These are phyloP conservation scores for Drechslerella stenobrocha DNA, from an alignment of 2,329 filamentous ascomycete genomes.

Conservation along the genomic window DNA sequence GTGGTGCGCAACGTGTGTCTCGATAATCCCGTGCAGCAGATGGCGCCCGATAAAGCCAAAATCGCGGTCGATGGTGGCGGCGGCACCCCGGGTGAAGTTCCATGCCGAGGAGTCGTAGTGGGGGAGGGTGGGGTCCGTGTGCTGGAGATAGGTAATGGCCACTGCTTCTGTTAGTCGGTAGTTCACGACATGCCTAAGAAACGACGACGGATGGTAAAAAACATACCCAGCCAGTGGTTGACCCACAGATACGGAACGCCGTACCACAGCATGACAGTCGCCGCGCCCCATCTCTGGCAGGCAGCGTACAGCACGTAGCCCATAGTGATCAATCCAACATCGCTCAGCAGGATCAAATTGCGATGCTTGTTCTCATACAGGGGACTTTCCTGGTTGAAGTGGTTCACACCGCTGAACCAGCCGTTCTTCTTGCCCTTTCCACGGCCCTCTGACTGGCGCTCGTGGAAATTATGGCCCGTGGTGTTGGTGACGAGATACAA, in stretches of 20 bases:
- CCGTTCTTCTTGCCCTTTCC: constrained; percentile 92
- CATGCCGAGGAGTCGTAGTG: constrained; percentile 86
- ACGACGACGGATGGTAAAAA: constrained; percentile 8
- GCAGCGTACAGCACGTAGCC: constrained; percentile 67
- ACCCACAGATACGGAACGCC: constrained; percentile 94
- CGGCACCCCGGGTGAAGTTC: constrained; percentile 91
- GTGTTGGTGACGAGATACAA: constrained; percentile 89
- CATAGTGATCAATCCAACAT: constrained; percentile 74
- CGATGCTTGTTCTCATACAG: constrained; percentile 90
- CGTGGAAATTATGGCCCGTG: constrained; percentile 93
- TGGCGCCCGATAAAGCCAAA: constrained; percentile 93
- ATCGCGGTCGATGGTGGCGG: constrained; percentile 94
- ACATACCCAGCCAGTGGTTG: constrained; percentile 96
- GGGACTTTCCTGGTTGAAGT: constrained; percentile 86
- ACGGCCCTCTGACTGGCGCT: constrained; percentile 86
- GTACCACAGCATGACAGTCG: constrained; percentile 93
- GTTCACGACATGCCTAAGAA: background rate
- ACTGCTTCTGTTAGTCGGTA: constrained; percentile 58
- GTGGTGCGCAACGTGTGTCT: constrained; percentile 97
- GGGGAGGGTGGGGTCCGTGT: constrained; percentile 90
- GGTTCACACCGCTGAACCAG: constrained; percentile 78
- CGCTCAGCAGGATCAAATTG: constrained; percentile 80
- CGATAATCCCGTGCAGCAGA: constrained; percentile 92
- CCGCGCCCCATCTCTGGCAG: constrained; percentile 76
- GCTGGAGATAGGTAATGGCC: constrained; percentile 95